These are phyloP conservation scores for Chimonanthus salicifolius DNA, from an alignment of 164 flowering plant genomes.

Conservation along the genomic window DNA sequence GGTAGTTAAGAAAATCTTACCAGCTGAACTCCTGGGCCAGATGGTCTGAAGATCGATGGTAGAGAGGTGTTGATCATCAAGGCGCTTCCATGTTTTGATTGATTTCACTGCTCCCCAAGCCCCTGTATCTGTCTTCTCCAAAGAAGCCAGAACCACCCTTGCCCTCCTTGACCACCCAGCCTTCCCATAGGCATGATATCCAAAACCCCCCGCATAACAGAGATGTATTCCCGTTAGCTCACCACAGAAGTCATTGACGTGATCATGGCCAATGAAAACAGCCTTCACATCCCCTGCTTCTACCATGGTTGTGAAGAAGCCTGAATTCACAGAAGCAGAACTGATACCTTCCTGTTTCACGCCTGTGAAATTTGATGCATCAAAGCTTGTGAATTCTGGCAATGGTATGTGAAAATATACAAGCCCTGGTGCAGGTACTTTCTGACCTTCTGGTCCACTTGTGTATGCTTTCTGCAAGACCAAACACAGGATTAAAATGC, in stretches of 20 bases:
- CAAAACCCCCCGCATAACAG: slow-evolving; percentile 94
- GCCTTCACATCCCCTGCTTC: slow-evolving; percentile 89
- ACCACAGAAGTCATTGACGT: slow-evolving; percentile 90
- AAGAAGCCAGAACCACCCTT: slow-evolving; percentile 61
- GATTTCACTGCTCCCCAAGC: slow-evolving; percentile 81
- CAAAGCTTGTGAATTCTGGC: slow-evolving; percentile 69
- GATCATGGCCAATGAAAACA: slow-evolving; percentile 85
- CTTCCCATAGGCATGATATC: slow-evolving; percentile 95
- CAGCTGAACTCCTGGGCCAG: slow-evolving; percentile 55
- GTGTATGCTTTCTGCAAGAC: slow-evolving; percentile 51
- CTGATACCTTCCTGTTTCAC: slow-evolving; percentile 75
- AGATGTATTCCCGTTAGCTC: slow-evolving; percentile 57
- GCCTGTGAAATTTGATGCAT: slow-evolving; percentile 73
- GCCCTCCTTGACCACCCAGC: slow-evolving; percentile 93
- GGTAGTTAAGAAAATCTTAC: slow-evolving; percentile 22
- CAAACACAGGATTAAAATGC: neutral
- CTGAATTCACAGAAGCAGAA: slow-evolving; percentile 84
- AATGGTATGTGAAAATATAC: slow-evolving; percentile 90
- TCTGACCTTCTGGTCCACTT: slow-evolving; percentile 45
- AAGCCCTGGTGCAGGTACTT: slow-evolving; percentile 71
- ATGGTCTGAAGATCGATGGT: slow-evolving; percentile 64
- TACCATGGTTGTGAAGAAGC: slow-evolving; percentile 78
- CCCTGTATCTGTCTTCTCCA: slow-evolving; percentile 56
- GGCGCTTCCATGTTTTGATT: slow-evolving; percentile 91
- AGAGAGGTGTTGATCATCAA: slow-evolving; percentile 63